These are phyloP conservation scores for Conticribra guillardii DNA, from an alignment of 108 stramenopile genomes.

Conservation along the genomic window DNA sequence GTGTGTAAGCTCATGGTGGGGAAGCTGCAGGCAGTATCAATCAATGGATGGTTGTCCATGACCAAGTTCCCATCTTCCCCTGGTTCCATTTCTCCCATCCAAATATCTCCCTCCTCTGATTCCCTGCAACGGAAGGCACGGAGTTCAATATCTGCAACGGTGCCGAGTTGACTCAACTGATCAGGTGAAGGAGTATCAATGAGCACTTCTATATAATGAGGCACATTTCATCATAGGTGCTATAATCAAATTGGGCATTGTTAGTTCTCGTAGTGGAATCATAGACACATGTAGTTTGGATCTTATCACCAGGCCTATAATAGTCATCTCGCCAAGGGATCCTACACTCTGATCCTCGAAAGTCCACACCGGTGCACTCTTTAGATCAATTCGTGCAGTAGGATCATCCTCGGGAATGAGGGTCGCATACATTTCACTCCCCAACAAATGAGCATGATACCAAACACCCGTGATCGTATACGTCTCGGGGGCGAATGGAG, in stretches of 20 bases:
- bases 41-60: background rate
- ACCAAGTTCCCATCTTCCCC: background rate
- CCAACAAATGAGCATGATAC: background rate
- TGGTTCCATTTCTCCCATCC: background rate
- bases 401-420: background rate
- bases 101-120: background rate
- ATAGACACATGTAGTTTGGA: background rate
- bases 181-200: background rate
- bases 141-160: background rate
- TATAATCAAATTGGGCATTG: background rate
- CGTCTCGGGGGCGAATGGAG: background rate
- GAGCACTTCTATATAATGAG: background rate
- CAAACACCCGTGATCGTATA: background rate
- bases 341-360: background rate
- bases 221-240: background rate
- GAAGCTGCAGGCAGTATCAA: background rate
- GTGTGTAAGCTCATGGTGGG: background rate
- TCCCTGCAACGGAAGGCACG: background rate
- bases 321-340: background rate
- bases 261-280: background rate
- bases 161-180: background rate
- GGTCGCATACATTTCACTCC: background rate
- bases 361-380: background rate
- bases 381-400: background rate
- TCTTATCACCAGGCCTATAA: background rate